These are phyloP conservation scores for Cryptosporidium sp. DNA, from an alignment of 169 alveolate species.

Conservation along the genomic window DNA sequence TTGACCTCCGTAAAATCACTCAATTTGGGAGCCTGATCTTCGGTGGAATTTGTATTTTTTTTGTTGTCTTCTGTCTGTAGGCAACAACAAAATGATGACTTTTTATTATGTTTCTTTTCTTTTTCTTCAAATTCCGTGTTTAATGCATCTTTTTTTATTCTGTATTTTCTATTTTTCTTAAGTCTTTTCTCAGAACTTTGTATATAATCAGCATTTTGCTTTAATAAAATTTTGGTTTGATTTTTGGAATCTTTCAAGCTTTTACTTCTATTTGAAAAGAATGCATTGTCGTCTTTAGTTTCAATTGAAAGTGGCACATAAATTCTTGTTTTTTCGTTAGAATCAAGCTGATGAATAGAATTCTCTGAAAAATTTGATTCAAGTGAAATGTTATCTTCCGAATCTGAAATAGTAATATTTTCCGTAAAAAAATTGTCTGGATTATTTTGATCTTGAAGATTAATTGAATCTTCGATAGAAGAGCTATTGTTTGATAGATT, in stretches of 20 bases:
- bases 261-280: not conserved
- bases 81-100: not conserved
- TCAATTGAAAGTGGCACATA: constrained; percentile 1
- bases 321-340: not conserved
- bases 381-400: not conserved
- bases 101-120: not conserved
- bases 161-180: not conserved
- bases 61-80: not conserved
- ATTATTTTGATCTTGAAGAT: not conserved
- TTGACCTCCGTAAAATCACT: not conserved
- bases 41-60: not conserved
- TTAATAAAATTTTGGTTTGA: not conserved
- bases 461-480: not conserved
- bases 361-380: not conserved
- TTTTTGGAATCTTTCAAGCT: not conserved
- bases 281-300: not conserved
- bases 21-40: not conserved
- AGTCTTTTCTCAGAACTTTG: not conserved
- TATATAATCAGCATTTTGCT: not conserved
- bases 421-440: not conserved
- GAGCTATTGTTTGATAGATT: not conserved
- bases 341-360: not conserved
- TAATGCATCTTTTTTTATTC: not conserved
- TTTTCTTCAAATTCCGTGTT: not conserved
- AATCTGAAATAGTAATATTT: not conserved